Base-by-base conservation (phyloP, 257 asterid genomes). In the Schizonepeta tenuifolia region DNA sequence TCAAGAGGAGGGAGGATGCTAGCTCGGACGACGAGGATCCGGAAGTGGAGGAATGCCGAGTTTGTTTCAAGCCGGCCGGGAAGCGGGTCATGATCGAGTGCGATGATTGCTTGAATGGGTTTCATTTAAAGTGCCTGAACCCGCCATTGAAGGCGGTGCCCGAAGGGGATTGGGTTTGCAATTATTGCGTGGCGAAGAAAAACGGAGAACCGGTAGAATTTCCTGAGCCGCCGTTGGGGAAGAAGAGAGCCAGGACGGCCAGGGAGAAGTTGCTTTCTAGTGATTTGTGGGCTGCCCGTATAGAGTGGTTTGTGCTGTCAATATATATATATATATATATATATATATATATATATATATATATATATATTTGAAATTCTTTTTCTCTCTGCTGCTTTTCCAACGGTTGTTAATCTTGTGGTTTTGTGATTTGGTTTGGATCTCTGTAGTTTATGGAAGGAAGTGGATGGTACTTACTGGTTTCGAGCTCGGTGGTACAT, bases 91-190 rank as follows among this genome's bases (percentile, higher is more conserved):
- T 91, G 97, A 83, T 91, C 49, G 99, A 94, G 79, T 94, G 97
- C 71, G 99, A 91, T 69, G 96, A 89, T 66, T 94, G 99, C 73
- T 86, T 94, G 84, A 91, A 89, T 81, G 99, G 99, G 33, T 91
- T 88, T 83, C 99, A 94, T 80, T 81, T 91, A 80, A 89, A 82
- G 77, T 94, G 97, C 71, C 74, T 91, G 84, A 89, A 61, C 70
- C 99, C 97, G 0, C 98, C 98, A 1, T 61, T 89, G 63, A 87
- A 67, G 78, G 87, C 76, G 69, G 92, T 94, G 79, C 99, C 97
- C 0, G 95, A 87, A 67, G 99, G 97, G 18, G 95, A 92, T 76
- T 94, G 99, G 99, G 72, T 82, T 68, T 91, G 97, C 70, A 79
- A 75, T 46, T 94, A 84, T 54, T 94, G 99, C 33, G 88, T 68